Base-by-base conservation (phyloP, 1,139 yeast species). In the Nematodospora anomalae region DNA sequence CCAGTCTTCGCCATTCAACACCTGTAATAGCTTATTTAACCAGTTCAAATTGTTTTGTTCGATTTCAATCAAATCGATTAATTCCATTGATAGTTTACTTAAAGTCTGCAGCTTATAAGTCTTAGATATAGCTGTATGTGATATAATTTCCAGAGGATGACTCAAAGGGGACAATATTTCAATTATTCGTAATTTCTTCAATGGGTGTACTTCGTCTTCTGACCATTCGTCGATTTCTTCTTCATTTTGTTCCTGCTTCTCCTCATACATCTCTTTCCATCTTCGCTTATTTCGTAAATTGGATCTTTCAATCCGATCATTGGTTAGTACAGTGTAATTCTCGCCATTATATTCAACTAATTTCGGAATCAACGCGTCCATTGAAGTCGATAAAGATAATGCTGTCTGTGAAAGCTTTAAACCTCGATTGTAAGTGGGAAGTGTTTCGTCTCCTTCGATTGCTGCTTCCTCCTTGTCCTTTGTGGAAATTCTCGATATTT, bases 1-100 rank as follows among this genome's bases (percentile, higher is more conserved):
- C 53, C 95, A 86, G 57, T 87, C 92, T 53, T 90, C 97, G 8
- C 97, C 96, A 37, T 89, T 69, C 52, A 90, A 79, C 1, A 85
- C 80, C 45, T 83, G 87, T 60, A 90, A 71, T 33, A 90, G 65
- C 49, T 79, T 78, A 35, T 84, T 76, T 42, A 89, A 68, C 58
- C 81, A 77, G 42, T 82, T 79, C 15, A 86, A 83, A 30, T 81
- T 83, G 25, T 74, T 71, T 52, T 88, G 96, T 53, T 90, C 97
- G 30, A 77, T 74, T 52, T 85, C 90, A 37, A 92, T 83, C 43
- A 83, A 66, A 38, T 83, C 83, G 29, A 90, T 77, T 26, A 92
- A 79, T 45, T 88, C 87, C 26, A 65, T 64, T 1, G 96, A 84
- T 47, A 90, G 58, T 64, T 71, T 50, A 62, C 68, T 45, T 71